These are phyloP conservation scores for Erodium trifolium DNA, from an alignment of 441 rosid genomes.

Conservation along the genomic window DNA sequence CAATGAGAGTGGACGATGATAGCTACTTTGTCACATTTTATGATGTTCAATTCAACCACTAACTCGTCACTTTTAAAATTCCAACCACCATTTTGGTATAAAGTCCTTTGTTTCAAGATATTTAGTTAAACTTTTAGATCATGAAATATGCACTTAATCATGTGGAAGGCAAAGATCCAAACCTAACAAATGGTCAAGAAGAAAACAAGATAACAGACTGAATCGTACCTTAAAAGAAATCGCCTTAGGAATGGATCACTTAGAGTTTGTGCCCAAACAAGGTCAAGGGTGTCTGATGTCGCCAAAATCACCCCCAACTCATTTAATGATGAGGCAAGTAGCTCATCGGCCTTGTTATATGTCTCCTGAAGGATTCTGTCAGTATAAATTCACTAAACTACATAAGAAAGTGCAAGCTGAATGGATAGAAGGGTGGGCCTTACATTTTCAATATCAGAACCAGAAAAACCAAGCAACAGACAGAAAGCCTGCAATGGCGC, in stretches of 20 bases:
- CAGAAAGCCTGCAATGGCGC: conserved; percentile 87
- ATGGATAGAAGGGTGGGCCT: conserved; percentile 14
- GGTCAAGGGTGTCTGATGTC: conserved; percentile 58
- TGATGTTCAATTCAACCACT: no score
- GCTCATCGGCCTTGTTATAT: conserved; percentile 54
- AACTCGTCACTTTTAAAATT: background rate
- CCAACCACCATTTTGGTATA: no score
- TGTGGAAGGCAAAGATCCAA: background rate
- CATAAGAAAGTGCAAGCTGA: conserved; percentile 13
- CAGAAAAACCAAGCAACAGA: conserved; percentile 62
- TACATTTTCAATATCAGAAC: conserved; percentile 72
- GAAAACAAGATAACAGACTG: background rate
- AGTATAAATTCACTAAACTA: conserved; percentile 19
- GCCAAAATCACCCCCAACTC: conserved; percentile 76
- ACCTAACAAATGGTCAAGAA: background rate
- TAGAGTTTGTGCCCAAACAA: conserved; percentile 82
- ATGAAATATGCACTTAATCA: background rate
- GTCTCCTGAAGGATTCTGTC: conserved; percentile 40
- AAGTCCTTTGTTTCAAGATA: background rate
- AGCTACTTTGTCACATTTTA: no score
- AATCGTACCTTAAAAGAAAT: conserved; percentile 68
- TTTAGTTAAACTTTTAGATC: background rate
- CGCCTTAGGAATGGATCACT: conserved; percentile 84
- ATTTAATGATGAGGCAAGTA: conserved; percentile 55
- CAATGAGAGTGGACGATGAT: no score